phyloP scores from a whole-genome alignment of 2,329 filamentous ascomycete genomes.

The Arthrobotrys megalospora region DNA sequence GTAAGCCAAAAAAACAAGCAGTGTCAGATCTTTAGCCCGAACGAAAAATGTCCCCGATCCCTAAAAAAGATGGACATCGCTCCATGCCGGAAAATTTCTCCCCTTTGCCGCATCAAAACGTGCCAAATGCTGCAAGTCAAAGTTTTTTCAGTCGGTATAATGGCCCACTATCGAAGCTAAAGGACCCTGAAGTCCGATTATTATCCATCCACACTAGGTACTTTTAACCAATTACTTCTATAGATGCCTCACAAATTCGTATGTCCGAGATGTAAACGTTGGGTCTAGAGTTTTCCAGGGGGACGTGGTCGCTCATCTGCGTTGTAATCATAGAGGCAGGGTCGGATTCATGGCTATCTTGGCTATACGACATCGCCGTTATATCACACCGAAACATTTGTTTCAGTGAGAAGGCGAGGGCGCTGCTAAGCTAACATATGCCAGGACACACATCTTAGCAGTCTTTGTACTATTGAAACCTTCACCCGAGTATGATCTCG shows the following conservation, averaged over 20 bases:
- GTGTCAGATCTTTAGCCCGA: conserved; percentile 14
- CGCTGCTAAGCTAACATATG: conserved; percentile 12
- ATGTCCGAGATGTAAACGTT: conserved; percentile 6
- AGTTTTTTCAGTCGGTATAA: conserved; percentile 10
- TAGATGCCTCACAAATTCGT: conserved; percentile 51
- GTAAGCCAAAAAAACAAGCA: background rate
- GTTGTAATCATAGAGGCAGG: conserved; percentile 26
- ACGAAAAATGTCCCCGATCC: conserved; percentile 24
- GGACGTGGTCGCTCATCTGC: background rate
- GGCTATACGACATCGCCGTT: conserved; percentile 31
- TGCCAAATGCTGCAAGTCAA: conserved; percentile 40
- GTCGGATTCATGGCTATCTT: conserved; percentile 25
- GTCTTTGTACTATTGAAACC: conserved; percentile 10
- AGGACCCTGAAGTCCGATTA: conserved; percentile 14
- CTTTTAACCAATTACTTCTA: conserved; percentile 32
- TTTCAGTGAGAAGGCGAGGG: conserved; percentile 42
- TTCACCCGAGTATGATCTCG: conserved; percentile 1
- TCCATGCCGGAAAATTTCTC: conserved; percentile 51
- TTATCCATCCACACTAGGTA: conserved; percentile 42
- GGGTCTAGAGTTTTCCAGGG: conserved; percentile 20
- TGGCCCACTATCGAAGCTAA: conserved; percentile 44
- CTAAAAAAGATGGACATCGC: conserved; percentile 28
- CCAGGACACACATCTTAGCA: conserved; percentile 14
- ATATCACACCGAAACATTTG: conserved; percentile 54
- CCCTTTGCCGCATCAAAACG: conserved; percentile 59